Conservation (phyloP, 208 protist species). For the Wallacemonas collosoma region DNA sequence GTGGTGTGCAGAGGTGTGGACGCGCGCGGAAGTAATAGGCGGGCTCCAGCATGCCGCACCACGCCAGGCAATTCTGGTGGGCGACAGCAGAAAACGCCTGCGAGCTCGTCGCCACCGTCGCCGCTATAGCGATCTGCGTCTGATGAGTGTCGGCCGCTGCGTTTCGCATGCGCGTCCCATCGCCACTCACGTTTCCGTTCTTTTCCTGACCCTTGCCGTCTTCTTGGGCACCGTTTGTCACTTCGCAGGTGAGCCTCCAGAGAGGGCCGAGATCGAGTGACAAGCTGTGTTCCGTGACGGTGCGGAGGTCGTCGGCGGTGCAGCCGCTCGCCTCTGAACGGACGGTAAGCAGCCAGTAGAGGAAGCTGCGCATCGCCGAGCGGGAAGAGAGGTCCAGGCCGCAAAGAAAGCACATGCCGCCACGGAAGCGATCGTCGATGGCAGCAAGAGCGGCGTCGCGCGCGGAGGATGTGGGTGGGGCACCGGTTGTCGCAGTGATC, state of each 20-base stretch:
- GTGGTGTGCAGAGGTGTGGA: not conserved
- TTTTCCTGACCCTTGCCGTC: not conserved
- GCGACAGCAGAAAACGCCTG: constrained; percentile 14
- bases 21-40: not conserved
- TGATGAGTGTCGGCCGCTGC: too few species aligned
- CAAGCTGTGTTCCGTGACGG: constrained; percentile 54
- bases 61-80: constrained; percentile 84
- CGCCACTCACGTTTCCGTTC: too few species aligned
- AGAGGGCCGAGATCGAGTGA: constrained; percentile 57
- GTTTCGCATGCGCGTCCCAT: too few species aligned
- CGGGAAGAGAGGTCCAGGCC: constrained; percentile 60
- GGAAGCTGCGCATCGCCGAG: constrained; percentile 37
- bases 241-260: constrained; percentile 40
- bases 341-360: constrained; percentile 44
- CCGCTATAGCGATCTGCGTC: too few species aligned
- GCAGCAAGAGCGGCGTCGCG: not conserved
- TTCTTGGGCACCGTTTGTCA: not conserved
- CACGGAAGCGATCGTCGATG: not conserved
- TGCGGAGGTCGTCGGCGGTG: constrained; percentile 37
- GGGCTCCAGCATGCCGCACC: constrained; percentile 49
- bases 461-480: too few species aligned
- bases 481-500: not conserved
- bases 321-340: constrained; percentile 39
- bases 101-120: too few species aligned
- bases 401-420: constrained; percentile 62